Evolutionary conservation across 2,329 filamentous ascomycete species (phyloP).

Genomic region (Diplodia scrobiculata): DNA sequence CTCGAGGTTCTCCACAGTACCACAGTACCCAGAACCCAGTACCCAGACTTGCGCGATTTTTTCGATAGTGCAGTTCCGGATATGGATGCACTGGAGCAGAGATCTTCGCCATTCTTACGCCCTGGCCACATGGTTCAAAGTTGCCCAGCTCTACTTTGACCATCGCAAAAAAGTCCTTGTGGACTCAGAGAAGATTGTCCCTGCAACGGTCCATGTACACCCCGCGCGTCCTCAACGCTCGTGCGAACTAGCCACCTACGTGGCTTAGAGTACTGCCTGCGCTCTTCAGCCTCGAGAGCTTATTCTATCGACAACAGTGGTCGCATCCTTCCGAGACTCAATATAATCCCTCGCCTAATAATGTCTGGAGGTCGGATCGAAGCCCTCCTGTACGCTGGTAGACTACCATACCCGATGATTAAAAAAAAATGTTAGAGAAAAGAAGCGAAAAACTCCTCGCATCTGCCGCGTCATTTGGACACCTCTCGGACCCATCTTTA

Average conservation of each 20-base stretch:
- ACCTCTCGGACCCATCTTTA: too few species aligned
- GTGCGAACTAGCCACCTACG: neutral
- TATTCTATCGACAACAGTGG: neutral
- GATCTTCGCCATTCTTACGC: neutral
- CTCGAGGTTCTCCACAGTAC: neutral
- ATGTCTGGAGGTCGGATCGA: neutral
- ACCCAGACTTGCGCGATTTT: neutral
- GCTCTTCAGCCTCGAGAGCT: neutral
- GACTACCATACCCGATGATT: neutral
- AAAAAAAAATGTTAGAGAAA: neutral
- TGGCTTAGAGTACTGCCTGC: neutral
- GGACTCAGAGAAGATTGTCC: neutral
- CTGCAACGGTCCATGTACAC: neutral
- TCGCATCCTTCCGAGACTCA: neutral
- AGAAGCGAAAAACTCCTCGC: neutral
- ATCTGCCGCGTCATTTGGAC: neutral
- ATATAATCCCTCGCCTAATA: neutral
- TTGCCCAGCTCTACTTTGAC: neutral
- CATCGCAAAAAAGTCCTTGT: neutral
- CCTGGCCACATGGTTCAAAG: neutral
- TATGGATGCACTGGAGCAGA: neutral
- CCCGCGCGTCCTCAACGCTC: neutral
- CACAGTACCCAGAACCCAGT: too few species aligned
- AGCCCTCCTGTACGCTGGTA: neutral
- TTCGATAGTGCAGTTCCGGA: neutral